phyloP scores from a whole-genome alignment of 345 rosid genomes.

The Corymbia maculata region DNA sequence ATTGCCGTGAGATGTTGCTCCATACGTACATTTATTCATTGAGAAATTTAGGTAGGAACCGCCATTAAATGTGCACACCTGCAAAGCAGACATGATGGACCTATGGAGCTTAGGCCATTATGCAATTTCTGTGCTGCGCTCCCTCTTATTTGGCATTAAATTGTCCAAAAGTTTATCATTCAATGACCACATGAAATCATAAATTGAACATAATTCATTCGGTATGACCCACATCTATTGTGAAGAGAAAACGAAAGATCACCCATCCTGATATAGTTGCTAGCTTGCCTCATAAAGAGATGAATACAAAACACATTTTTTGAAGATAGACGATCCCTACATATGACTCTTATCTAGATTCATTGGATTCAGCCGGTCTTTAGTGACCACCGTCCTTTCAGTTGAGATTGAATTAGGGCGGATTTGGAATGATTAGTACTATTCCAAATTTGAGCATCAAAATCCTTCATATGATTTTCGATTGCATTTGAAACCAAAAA shows the following conservation, averaged over 20 bases:
- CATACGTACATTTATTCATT: background rate
- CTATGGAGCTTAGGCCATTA: background rate
- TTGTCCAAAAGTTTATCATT: background rate
- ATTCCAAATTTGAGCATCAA: background rate
- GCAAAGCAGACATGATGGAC: background rate
- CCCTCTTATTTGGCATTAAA: background rate
- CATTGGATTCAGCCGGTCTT: background rate
- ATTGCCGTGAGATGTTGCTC: background rate
- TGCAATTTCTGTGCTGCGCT: background rate
- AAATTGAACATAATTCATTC: background rate
- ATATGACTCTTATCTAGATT: background rate
- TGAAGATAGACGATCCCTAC: background rate
- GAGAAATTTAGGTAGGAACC: background rate
- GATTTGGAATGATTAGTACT: background rate
- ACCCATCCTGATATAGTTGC: background rate
- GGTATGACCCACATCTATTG: background rate
- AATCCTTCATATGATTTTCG: background rate
- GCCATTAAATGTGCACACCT: background rate
- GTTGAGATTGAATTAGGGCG: background rate
- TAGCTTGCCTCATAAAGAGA: background rate
- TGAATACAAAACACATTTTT: background rate
- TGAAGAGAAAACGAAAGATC: background rate
- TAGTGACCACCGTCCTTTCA: background rate
- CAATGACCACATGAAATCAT: background rate
- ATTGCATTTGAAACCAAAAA: background rate